These are phyloP conservation scores for Dichotomocladium elegans DNA, from an alignment of 371 early-diverging fungal genomes.

Conservation along the genomic window DNA sequence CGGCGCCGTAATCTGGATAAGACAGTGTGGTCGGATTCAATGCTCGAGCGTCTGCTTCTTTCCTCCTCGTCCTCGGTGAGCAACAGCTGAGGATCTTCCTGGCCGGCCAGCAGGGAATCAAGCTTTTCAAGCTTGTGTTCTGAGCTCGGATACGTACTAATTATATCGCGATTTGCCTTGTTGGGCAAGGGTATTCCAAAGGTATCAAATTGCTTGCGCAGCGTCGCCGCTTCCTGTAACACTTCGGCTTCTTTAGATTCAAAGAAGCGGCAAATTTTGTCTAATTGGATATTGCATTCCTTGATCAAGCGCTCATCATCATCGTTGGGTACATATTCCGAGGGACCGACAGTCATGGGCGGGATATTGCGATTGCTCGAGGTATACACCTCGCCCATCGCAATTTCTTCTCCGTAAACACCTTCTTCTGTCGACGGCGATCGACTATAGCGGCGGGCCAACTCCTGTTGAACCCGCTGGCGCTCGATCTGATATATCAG, in stretches of 20 bases:
- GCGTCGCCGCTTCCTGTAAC: slow-evolving; percentile 1
- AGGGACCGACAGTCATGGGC: too few relatives aligned
- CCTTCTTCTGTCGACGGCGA: slow-evolving; percentile 5
- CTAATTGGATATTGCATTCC: slow-evolving; percentile 11
- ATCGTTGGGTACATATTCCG: background rate
- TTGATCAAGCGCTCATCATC: slow-evolving; percentile 5
- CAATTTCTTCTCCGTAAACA: background rate
- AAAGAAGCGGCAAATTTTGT: slow-evolving; percentile 16
- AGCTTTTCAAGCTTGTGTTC: slow-evolving; percentile 1
- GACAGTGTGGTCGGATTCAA: too few relatives aligned
- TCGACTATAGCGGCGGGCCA: background rate
- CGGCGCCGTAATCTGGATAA: background rate
- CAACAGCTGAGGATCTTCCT: background rate
- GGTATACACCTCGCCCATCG: too few relatives aligned
- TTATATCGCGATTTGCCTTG: background rate
- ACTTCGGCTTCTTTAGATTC: slow-evolving; percentile 6
- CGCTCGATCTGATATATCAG: slow-evolving; percentile 16
- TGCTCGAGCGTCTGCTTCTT: too few relatives aligned
- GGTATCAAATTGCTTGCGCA: slow-evolving; percentile 9
- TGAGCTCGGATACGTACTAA: background rate
- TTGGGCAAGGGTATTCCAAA: slow-evolving; percentile 3
- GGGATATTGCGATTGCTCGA: too few relatives aligned
- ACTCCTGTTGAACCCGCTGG: slow-evolving; percentile 4
- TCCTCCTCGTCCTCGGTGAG: background rate
- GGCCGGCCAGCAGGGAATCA: slow-evolving; percentile 1